A percentile compares a stretch with the other conserved stretches of the same genome.
Conservation (phyloP, 2,329 filamentous ascomycete genomes). For the Aspergillus terreus region DNA sequence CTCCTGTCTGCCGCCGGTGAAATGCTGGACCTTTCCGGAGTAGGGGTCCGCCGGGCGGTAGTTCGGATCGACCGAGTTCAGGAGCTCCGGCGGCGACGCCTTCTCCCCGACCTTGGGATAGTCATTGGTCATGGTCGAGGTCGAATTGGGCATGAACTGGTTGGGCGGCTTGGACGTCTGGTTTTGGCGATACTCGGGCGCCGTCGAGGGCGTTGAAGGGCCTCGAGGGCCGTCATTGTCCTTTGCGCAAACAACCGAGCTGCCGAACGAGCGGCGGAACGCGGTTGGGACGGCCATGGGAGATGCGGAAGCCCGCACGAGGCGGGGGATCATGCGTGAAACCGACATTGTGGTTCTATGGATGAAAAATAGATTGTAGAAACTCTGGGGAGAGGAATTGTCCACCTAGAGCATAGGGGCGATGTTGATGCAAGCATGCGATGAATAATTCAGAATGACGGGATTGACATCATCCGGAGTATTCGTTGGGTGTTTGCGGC, state of each 20-base stretch:
- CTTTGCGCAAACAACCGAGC: conserved; percentile 25
- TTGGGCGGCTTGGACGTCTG: conserved; percentile 58
- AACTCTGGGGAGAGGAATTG: conserved; percentile 3
- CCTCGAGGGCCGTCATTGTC: conserved; percentile 40
- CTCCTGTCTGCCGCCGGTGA: conserved; percentile 62
- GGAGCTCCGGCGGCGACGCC: conserved; percentile 57
- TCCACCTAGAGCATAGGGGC: neutral
- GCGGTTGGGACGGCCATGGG: conserved; percentile 21
- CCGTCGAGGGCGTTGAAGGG: conserved; percentile 41
- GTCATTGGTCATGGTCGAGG: conserved; percentile 60
- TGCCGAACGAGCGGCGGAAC: conserved; percentile 29
- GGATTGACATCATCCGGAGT: conserved; percentile 38
- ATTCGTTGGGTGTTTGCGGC: conserved; percentile 28
- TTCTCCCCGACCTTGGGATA: conserved; percentile 58
- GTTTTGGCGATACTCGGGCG: conserved; percentile 51
- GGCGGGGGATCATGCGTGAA: conserved; percentile 43
- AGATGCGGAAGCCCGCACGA: conserved; percentile 37
- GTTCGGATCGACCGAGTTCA: conserved; percentile 53
- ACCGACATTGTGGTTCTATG: conserved; percentile 41
- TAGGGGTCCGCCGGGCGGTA: conserved; percentile 58
- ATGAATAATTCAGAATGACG: conserved; percentile 16
- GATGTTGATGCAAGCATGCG: neutral
- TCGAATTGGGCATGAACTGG: conserved; percentile 62
- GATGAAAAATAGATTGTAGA: neutral
- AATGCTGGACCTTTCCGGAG: conserved; percentile 61